Evolutionary conservation across 371 early-diverging fungal genomes (phyloP).

Genomic region (Mortierella sp.): DNA sequence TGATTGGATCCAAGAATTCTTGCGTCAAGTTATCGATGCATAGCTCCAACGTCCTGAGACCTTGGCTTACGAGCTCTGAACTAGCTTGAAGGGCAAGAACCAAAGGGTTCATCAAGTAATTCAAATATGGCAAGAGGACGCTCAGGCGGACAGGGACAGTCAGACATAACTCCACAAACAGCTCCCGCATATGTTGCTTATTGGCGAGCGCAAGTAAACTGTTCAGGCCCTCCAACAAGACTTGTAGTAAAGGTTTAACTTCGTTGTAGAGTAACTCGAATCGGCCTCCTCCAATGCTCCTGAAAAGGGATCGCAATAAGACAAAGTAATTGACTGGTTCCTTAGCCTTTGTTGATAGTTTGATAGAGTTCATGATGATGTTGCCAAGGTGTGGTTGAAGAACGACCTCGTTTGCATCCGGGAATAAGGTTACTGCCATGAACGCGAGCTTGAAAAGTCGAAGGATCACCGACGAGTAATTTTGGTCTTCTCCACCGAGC

Average conservation of each 20-base stretch:
- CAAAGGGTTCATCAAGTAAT: constrained; percentile 96
- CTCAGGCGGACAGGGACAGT: constrained; percentile 98
- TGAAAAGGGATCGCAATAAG: constrained; percentile 92
- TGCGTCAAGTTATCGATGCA: constrained; percentile 98
- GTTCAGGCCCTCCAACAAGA: constrained; percentile 92
- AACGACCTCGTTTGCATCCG: constrained; percentile 91
- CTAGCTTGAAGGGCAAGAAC: constrained; percentile 94
- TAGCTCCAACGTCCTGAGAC: constrained; percentile 96
- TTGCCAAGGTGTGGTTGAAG: constrained; percentile 91
- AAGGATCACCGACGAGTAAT: constrained; percentile 85
- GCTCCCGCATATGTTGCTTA: constrained; percentile 87
- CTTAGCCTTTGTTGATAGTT: constrained; percentile 84
- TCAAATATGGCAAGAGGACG: constrained; percentile 94
- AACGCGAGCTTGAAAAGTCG: constrained; percentile 94
- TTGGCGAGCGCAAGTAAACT: constrained; percentile 83
- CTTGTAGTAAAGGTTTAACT: constrained; percentile 92
- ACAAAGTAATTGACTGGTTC: constrained; percentile 94
- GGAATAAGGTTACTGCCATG: constrained; percentile 93
- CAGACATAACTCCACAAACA: constrained; percentile 91
- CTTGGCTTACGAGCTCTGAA: constrained; percentile 94
- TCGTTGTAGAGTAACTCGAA: constrained; percentile 85
- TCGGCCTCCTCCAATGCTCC: constrained; percentile 80
- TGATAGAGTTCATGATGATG: constrained; percentile 92
- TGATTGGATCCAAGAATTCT: constrained; percentile 96
- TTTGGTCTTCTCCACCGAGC: constrained; percentile 83